Percentiles rank a stretch among this genome's conserved stretches.
Conservation (phyloP, 768 basidiomycete species). For the Amanita rimosa region DNA sequence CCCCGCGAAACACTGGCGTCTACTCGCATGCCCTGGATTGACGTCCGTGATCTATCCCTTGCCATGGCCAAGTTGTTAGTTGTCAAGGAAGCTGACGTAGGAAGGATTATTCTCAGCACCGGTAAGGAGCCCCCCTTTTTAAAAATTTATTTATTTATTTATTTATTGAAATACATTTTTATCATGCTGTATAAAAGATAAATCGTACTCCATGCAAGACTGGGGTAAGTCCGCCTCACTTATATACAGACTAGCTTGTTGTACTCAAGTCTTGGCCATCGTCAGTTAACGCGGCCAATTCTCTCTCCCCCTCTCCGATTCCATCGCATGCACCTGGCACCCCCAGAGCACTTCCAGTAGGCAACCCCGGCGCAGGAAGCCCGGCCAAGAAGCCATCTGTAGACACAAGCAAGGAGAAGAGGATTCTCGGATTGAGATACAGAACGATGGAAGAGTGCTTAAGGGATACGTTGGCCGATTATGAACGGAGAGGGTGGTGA, state of each 20-base stretch:
- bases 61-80: neutral
- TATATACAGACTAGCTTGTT: too few relatives aligned
- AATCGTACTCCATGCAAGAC: neutral
- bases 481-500: constrained; percentile 2
- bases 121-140: neutral
- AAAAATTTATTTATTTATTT: too few relatives aligned
- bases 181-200: neutral
- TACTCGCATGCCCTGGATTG: neutral
- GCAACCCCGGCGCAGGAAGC: neutral
- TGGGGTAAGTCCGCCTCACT: neutral
- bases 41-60: constrained; percentile 3
- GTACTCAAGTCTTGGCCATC: neutral
- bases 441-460: constrained; percentile 4
- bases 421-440: constrained; percentile 1
- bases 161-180: too few relatives aligned
- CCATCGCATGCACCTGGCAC: neutral
- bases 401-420: constrained; percentile 1
- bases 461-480: constrained; percentile 3
- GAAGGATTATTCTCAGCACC: constrained; percentile 2
- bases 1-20: neutral
- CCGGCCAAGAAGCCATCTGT: neutral
- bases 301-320: neutral
- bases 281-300: constrained; percentile 3
- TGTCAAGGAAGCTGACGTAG: neutral
- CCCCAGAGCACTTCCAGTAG: neutral